These are phyloP conservation scores for Hortiboletus rubellus DNA, from an alignment of 1,284 basidiomycete species.

Conservation along the genomic window DNA sequence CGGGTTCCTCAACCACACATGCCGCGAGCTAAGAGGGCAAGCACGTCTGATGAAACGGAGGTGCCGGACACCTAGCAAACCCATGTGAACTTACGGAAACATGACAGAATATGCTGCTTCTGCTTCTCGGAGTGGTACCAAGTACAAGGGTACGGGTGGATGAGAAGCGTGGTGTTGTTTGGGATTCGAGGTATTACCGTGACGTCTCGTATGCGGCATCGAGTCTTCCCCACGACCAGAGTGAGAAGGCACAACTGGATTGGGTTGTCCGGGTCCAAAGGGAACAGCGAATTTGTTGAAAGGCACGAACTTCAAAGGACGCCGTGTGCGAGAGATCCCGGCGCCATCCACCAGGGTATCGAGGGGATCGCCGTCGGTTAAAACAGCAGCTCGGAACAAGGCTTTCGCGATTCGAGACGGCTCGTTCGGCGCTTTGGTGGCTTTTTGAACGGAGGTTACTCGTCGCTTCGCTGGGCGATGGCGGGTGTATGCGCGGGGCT, in stretches of 20 bases:
- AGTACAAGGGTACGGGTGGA: conserved; percentile 19
- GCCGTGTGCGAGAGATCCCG: conserved; percentile 17
- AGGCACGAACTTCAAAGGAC: conserved; percentile 30
- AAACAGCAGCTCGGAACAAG: conserved; percentile 27
- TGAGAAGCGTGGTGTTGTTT: not conserved
- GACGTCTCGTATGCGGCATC: not conserved
- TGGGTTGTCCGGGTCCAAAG: not conserved
- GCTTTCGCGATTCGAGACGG: conserved; percentile 13
- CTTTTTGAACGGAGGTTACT: not conserved
- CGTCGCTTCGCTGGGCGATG: not conserved
- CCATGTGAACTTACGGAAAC: conserved; percentile 26
- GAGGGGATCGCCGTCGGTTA: conserved; percentile 28
- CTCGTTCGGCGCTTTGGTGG: not conserved
- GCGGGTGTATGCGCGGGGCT: conserved; percentile 25
- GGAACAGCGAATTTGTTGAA: conserved; percentile 20
- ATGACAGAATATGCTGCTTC: conserved; percentile 30
- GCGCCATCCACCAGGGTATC: conserved; percentile 14
- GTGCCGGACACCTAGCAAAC: not conserved
- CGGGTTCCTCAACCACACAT: not conserved
- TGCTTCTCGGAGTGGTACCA: conserved; percentile 31
- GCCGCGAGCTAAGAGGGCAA: conserved; percentile 1
- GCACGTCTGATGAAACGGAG: conserved; percentile 5
- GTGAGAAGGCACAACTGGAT: not conserved
- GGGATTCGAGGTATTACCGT: not conserved
- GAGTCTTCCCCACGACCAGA: not conserved